A percentile compares a stretch with the other conserved stretches of the same genome.
Evolutionary conservation across 2,329 filamentous ascomycete genomes (phyloP).

Genomic region (Cytospora mali): DNA sequence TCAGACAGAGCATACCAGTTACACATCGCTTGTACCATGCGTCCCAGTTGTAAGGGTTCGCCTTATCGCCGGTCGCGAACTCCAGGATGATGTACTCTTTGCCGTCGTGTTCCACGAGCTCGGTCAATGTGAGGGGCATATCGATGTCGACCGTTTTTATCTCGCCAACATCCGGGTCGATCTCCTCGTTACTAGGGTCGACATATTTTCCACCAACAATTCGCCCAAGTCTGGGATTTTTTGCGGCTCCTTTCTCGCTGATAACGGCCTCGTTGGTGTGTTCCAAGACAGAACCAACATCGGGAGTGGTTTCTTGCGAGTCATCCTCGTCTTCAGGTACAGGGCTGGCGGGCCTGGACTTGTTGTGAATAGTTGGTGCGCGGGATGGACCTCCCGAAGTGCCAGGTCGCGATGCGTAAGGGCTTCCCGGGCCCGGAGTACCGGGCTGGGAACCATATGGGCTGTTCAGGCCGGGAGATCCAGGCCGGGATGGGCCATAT

Average conservation of each 20-base stretch:
- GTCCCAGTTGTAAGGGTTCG: slow-evolving; percentile 57
- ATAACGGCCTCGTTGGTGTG: slow-evolving; percentile 18
- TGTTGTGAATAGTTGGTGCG: slow-evolving; percentile 2
- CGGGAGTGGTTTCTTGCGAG: slow-evolving; percentile 26
- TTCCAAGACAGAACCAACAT: slow-evolving; percentile 22
- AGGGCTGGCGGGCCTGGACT: slow-evolving; percentile 21
- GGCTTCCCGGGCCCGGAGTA: slow-evolving; percentile 16
- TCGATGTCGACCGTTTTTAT: slow-evolving; percentile 49
- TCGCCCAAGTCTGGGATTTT: slow-evolving; percentile 34
- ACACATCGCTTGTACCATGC: slow-evolving; percentile 48
- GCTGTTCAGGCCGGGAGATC: neutral
- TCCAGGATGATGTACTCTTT: slow-evolving; percentile 49
- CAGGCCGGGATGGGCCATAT: slow-evolving; percentile 12
- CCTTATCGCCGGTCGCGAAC: slow-evolving; percentile 48
- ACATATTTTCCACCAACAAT: slow-evolving; percentile 44
- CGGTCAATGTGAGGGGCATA: slow-evolving; percentile 50
- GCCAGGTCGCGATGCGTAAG: slow-evolving; percentile 23
- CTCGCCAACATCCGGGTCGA: slow-evolving; percentile 39
- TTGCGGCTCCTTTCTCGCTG: slow-evolving; percentile 26
- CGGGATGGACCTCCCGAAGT: slow-evolving; percentile 21
- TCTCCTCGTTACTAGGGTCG: slow-evolving; percentile 37
- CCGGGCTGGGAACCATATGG: neutral
- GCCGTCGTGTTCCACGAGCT: slow-evolving; percentile 45
- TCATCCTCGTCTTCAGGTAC: slow-evolving; percentile 7
- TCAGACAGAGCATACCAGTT: slow-evolving; percentile 50